A percentile compares a stretch with the other conserved stretches of the same genome.
Evolutionary conservation across 441 rosid species (phyloP).

Genomic region (Jatropha multifida): DNA sequence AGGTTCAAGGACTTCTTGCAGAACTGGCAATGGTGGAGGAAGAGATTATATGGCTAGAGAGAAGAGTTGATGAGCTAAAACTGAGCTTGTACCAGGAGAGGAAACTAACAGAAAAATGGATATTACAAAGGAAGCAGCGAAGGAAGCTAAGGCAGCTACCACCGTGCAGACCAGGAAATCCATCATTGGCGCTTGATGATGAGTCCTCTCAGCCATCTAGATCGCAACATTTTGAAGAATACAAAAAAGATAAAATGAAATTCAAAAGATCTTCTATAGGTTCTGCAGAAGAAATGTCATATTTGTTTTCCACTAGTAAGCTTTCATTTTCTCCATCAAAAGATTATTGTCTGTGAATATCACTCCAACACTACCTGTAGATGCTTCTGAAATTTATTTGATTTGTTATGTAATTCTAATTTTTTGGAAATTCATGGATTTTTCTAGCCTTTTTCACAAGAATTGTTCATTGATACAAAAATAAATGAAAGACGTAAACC

Average conservation of each 20-base stretch:
- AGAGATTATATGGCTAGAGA: slow-evolving; percentile 73
- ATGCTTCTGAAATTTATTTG: background rate
- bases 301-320: slow-evolving; percentile 48
- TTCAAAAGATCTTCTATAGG: slow-evolving; percentile 62
- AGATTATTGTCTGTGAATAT: slow-evolving; percentile 3
- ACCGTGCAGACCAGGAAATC: slow-evolving; percentile 26
- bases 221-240: slow-evolving; percentile 47
- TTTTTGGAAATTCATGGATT: background rate
- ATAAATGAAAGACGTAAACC: background rate
- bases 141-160: slow-evolving; percentile 28
- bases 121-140: slow-evolving; percentile 31
- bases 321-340: slow-evolving; percentile 13
- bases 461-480: too few species aligned
- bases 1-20: slow-evolving; percentile 63
- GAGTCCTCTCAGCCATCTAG: slow-evolving; percentile 42
- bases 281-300: slow-evolving; percentile 50
- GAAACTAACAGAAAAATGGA: slow-evolving; percentile 49
- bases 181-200: slow-evolving; percentile 17
- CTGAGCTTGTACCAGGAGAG: slow-evolving; percentile 56
- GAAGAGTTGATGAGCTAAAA: slow-evolving; percentile 63
- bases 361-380: background rate
- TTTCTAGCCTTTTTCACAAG: background rate
- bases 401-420: background rate
- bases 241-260: slow-evolving; percentile 39
- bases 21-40: slow-evolving; percentile 75